Evolutionary conservation across 306 rosid species (phyloP), one percentile per base, ranked within the genome.

Genomic region (Quercus alba): DNA sequence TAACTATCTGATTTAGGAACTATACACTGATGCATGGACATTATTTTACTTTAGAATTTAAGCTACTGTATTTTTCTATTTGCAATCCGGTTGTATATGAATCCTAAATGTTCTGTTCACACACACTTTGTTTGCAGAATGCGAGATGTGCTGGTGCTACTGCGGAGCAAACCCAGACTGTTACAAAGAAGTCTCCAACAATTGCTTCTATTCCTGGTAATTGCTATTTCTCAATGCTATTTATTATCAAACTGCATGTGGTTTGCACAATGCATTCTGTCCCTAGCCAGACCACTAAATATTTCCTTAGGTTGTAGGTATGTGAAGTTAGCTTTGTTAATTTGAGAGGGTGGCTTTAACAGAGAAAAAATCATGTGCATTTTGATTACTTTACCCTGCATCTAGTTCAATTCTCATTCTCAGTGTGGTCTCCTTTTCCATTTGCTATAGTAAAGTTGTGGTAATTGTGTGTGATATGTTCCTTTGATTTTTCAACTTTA

Each of bases 171-270:
- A 87, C 99, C 23, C 94, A 90, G 81, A 89, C 92, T 0, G 57
- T 89, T 19, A 81, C 86, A 5, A 87, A 86, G 13, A 78, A 90
- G 66, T 69, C 94, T 82, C 87, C 78, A 44, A 86, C 96, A 15
- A 82, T 72, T 72, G 87, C 93, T 38, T 66, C 82, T 74, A 78
- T 82, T 78, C 95, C 97, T 59, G 93, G 99, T 94, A 93, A 87
- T 75, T 52, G 73, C 64, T 31, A 41, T 68, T 61, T 56, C 66
- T 77, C 52, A 54, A 25, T 19, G 17, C 63, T 41, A 59, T 49
- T 56, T 25, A 17, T 28, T 52, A 12, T 23, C 74, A 63, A 74
- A 77, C 38, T 56, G 17, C 17, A 10, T 30, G 31, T 38, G 33
- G 46, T 38, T 38, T 38, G 44, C 44, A 38, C 57, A 35, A 20